phyloP scores from a whole-genome alignment of 306 rosid species.

The Spatholobus suberectus region DNA sequence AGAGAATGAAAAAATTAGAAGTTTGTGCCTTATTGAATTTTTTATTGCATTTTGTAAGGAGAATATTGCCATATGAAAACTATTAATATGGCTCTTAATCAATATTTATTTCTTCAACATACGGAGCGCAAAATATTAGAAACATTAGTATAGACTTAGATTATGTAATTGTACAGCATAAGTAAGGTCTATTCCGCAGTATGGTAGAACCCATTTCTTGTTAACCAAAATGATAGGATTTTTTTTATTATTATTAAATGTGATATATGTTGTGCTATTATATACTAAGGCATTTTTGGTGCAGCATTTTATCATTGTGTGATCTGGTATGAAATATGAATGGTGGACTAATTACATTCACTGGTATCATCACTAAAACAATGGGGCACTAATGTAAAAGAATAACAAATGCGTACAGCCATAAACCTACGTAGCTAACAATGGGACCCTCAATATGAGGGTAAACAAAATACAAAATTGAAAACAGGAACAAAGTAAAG shows the following conservation, averaged over 20 bases:
- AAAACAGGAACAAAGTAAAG: conserved; percentile 17
- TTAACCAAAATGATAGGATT: background rate
- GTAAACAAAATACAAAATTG: conserved; percentile 41
- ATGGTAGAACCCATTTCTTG: background rate
- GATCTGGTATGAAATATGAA: conserved; percentile 23
- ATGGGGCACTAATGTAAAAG: conserved; percentile 52
- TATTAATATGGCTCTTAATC: background rate
- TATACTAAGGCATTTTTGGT: background rate
- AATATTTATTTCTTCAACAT: background rate
- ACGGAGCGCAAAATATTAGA: background rate
- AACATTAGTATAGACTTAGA: background rate
- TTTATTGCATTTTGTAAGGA: background rate
- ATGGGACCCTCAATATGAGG: conserved; percentile 50
- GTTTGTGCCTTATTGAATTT: too few relatives aligned
- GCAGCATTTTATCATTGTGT: background rate
- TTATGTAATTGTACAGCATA: background rate
- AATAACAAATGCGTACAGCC: conserved; percentile 50
- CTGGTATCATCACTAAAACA: conserved; percentile 41
- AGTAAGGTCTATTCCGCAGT: background rate
- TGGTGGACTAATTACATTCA: conserved; percentile 37
- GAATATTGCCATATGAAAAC: background rate
- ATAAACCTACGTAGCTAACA: conserved; percentile 43
- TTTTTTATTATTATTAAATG: background rate
- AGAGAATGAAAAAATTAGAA: too few relatives aligned
- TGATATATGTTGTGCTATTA: background rate